Conservation (phyloP, 208 protist species). For the Acanthamoeba rhysodes region DNA sequence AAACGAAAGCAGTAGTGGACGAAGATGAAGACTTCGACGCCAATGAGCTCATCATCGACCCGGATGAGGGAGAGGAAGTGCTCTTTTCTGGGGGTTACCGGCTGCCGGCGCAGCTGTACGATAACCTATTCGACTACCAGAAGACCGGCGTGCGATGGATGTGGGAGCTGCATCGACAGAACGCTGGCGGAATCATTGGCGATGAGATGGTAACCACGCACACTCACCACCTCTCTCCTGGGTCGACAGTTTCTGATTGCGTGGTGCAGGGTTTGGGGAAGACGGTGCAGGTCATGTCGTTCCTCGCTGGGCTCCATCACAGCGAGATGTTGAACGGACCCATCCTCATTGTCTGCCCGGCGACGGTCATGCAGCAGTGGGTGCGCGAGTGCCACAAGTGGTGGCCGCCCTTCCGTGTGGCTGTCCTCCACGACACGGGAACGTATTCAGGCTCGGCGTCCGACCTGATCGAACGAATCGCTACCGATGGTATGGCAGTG, state of each 20-base stretch:
- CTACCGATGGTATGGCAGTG: neutral
- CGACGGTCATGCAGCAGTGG: constrained; percentile 96
- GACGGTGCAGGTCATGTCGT: constrained; percentile 96
- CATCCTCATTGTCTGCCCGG: constrained; percentile 95
- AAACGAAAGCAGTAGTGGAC: neutral
- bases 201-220: neutral
- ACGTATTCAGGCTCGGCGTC: constrained; percentile 26
- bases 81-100: constrained; percentile 43
- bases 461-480: constrained; percentile 39
- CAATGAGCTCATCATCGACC: neutral
- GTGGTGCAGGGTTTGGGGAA: constrained; percentile 93
- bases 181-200: constrained; percentile 95
- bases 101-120: constrained; percentile 86
- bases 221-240: neutral
- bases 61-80: constrained; percentile 50
- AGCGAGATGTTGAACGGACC: constrained; percentile 91
- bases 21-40: neutral
- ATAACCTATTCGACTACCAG: constrained; percentile 95
- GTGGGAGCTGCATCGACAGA: constrained; percentile 94
- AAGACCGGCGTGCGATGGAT: constrained; percentile 96
- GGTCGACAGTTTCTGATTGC: neutral
- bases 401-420: constrained; percentile 88
- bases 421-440: constrained; percentile 83
- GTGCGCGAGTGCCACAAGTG: constrained; percentile 96
- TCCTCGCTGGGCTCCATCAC: constrained; percentile 93